Conservation (phyloP, 805 yeast genomes). For the Cyberlindnera sargentensis region DNA sequence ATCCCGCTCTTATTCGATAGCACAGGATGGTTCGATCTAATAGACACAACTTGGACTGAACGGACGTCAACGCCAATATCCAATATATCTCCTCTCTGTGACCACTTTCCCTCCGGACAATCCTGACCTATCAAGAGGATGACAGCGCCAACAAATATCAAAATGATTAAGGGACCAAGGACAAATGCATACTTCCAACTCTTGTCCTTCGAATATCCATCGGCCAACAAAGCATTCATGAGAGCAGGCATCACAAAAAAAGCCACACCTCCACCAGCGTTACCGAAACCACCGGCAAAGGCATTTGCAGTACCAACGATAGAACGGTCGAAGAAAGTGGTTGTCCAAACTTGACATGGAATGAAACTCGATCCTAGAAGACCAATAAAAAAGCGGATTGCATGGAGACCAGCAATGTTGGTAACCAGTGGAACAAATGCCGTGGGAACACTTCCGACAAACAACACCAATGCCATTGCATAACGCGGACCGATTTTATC, state of each 20-base stretch:
- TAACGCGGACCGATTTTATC: constrained; percentile 26
- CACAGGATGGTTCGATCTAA: constrained; percentile 11
- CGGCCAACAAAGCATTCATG: constrained; percentile 9
- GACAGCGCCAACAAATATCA: constrained; percentile 22
- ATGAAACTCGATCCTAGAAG: constrained; percentile 29
- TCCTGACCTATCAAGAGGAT: constrained; percentile 25
- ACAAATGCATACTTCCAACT: constrained; percentile 25
- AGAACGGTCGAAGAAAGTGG: constrained; percentile 24
- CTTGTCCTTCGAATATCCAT: constrained; percentile 20
- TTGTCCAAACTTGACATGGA: constrained; percentile 26
- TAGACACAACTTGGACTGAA: constrained; percentile 19
- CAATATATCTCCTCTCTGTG: constrained; percentile 23
- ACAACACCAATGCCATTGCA: constrained; percentile 21
- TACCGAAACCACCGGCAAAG: constrained; percentile 27
- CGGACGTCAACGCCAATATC: constrained; percentile 22
- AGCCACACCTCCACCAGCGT: constrained; percentile 29
- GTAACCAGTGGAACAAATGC: constrained; percentile 22
- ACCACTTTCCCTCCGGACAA: constrained; percentile 32
- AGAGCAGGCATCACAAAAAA: constrained; percentile 28
- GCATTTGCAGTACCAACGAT: constrained; percentile 28
- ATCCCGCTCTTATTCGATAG: constrained; percentile 1
- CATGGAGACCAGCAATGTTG: constrained; percentile 24
- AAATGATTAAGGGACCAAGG: constrained; percentile 27
- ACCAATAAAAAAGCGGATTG: constrained; percentile 33
- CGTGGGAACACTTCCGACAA: constrained; percentile 25